Percentiles rank a stretch among this genome's conserved stretches.
Conservation (phyloP, 2,329 filamentous ascomycete genomes). For the Nothophaeocryptopus gaeumannii region DNA sequence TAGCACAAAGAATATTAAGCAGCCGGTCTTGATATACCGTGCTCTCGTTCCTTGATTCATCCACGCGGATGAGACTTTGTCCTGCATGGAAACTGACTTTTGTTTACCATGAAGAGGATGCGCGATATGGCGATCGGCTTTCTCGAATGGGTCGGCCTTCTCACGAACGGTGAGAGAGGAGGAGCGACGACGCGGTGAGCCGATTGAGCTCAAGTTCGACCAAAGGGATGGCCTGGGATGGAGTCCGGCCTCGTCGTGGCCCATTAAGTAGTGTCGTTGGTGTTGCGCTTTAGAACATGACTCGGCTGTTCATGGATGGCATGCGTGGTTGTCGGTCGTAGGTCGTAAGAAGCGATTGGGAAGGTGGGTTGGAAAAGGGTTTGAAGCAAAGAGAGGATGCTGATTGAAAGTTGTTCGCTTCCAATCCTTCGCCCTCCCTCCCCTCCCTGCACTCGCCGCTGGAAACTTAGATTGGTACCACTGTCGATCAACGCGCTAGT, state of each 20-base stretch:
- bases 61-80: constrained; percentile 43
- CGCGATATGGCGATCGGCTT: constrained; percentile 42
- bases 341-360: constrained; percentile 2
- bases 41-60: constrained; percentile 63
- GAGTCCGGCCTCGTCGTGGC: constrained; percentile 3
- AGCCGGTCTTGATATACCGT: constrained; percentile 61
- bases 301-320: background rate
- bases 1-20: constrained; percentile 57
- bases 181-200: constrained; percentile 48
- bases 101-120: constrained; percentile 6
- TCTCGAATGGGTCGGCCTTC: constrained; percentile 44
- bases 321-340: background rate
- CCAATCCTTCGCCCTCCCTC: too few species aligned
- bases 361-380: background rate
- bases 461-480: too few species aligned
- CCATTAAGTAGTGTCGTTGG: constrained; percentile 14
- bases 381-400: too few species aligned
- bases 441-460: too few species aligned
- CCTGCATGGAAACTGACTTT: constrained; percentile 36
- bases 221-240: constrained; percentile 39
- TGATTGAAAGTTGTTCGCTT: too few species aligned
- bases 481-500: too few species aligned
- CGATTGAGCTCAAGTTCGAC: constrained; percentile 51
- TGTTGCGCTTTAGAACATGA: constrained; percentile 7
- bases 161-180: constrained; percentile 52